Conservation (phyloP, 768 basidiomycete species). For the Xerocomus spinulosus region DNA sequence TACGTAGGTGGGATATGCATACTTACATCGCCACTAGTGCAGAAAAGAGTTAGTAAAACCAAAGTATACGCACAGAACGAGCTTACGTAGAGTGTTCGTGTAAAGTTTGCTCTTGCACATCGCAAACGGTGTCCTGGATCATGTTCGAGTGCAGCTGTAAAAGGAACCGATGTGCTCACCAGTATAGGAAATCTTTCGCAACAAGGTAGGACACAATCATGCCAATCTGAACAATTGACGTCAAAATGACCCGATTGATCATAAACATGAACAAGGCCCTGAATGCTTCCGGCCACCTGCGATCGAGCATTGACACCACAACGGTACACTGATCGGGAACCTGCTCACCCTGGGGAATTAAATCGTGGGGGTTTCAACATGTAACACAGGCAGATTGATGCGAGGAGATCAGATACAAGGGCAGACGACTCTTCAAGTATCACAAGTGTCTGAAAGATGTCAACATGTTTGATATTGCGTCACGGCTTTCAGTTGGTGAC, state of each 20-base stretch:
- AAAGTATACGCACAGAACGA: background rate
- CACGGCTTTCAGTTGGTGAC: too few relatives aligned
- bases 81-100: conserved; percentile 19
- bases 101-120: conserved; percentile 24
- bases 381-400: conserved; percentile 12
- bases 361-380: conserved; percentile 9
- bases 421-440: conserved; percentile 13
- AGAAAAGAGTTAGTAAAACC: background rate
- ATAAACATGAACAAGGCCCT: conserved; percentile 15
- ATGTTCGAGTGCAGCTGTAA: background rate
- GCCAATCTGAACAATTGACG: conserved; percentile 17
- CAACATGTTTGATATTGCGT: background rate
- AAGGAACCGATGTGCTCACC: conserved; percentile 2
- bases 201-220: conserved; percentile 12
- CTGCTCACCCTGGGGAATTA: conserved; percentile 5
- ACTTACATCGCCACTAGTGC: conserved; percentile 15
- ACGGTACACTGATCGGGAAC: background rate
- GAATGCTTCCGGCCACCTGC: conserved; percentile 11
- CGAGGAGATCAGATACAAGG: conserved; percentile 13
- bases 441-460: conserved; percentile 2
- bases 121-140: conserved; percentile 19
- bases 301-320: background rate
- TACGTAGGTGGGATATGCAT: background rate
- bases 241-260: conserved; percentile 18
- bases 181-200: conserved; percentile 14